Percentiles rank a stretch among this genome's conserved stretches.
These are phyloP conservation scores for Coemansia sp. DNA, from an alignment of 192 early-diverging fungal species.

Conservation along the genomic window DNA sequence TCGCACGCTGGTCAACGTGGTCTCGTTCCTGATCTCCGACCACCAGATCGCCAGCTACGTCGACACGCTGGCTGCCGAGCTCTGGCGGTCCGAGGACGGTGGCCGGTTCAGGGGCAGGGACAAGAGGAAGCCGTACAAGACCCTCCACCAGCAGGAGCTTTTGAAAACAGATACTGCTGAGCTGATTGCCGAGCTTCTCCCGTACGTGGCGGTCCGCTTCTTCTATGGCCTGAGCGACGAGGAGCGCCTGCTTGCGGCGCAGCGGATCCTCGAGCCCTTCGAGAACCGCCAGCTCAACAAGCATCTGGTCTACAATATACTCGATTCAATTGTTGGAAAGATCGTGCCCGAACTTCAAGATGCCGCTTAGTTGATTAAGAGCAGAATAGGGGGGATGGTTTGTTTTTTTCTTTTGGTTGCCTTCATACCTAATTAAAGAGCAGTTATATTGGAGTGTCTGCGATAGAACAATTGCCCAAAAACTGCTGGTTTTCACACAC, in stretches of 20 bases:
- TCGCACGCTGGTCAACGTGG: slow-evolving; percentile 45
- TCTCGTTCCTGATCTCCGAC: slow-evolving; percentile 39
- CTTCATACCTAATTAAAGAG: too few species aligned
- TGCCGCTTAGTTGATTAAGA: background rate
- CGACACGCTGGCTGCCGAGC: slow-evolving; percentile 24
- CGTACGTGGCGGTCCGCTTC: slow-evolving; percentile 42
- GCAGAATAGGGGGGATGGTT: background rate
- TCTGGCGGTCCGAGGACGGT: slow-evolving; percentile 50
- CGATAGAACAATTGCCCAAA: background rate
- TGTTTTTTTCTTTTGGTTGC: background rate
- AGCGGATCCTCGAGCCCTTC: slow-evolving; percentile 51
- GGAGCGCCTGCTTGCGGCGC: slow-evolving; percentile 39
- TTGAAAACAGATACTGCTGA: slow-evolving; percentile 41
- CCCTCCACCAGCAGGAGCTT: slow-evolving; percentile 48
- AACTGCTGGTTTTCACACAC: too few species aligned
- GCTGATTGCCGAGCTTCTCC: slow-evolving; percentile 46
- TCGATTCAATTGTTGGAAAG: slow-evolving; percentile 50
- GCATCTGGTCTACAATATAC: slow-evolving; percentile 49
- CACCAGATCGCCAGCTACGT: slow-evolving; percentile 46
- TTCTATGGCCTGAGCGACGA: slow-evolving; percentile 43
- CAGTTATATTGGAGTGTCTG: too few species aligned
- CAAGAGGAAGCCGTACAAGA: slow-evolving; percentile 46
- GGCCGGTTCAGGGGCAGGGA: slow-evolving; percentile 32
- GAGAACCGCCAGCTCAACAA: slow-evolving; percentile 56
- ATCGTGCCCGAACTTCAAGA: slow-evolving; percentile 49